A percentile compares a stretch with the other conserved stretches of the same genome.
These are phyloP conservation scores for Elsinoe arachidis DNA, from an alignment of 2,329 filamentous ascomycete species.

Conservation along the genomic window DNA sequence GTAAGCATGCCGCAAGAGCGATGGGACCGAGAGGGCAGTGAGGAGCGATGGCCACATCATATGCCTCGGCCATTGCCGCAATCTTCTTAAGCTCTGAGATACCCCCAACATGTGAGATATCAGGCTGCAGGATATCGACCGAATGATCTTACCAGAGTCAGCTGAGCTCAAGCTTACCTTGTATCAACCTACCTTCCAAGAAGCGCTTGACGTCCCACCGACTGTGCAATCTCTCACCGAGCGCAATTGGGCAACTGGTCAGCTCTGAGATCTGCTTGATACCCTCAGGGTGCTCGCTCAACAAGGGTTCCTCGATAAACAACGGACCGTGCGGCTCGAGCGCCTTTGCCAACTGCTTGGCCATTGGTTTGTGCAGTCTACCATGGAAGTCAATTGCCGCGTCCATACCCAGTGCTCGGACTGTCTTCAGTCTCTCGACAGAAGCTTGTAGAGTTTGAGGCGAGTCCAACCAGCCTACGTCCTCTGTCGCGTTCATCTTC, in stretches of 20 bases:
- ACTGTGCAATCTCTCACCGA: conserved; percentile 63
- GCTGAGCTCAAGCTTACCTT: neutral
- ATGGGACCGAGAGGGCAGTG: conserved; percentile 66
- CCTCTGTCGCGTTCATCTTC: conserved; percentile 75
- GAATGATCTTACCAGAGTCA: conserved; percentile 28
- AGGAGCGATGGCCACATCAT: conserved; percentile 50
- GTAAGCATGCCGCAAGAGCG: conserved; percentile 60
- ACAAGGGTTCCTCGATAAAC: conserved; percentile 68
- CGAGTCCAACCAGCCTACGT: conserved; percentile 67
- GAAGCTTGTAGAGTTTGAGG: conserved; percentile 54
- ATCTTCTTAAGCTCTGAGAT: conserved; percentile 64
- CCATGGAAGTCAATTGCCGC: conserved; percentile 72
- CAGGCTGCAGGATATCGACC: conserved; percentile 65
- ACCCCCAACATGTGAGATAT: conserved; percentile 63
- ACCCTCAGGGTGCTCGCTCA: conserved; percentile 59
- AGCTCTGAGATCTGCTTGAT: conserved; percentile 52
- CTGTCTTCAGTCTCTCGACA: conserved; percentile 58
- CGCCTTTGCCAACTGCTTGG: conserved; percentile 60
- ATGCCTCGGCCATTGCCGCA: conserved; percentile 49
- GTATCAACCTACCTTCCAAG: conserved; percentile 43
- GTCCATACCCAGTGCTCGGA: conserved; percentile 62
- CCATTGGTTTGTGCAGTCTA: conserved; percentile 70
- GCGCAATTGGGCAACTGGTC: conserved; percentile 57
- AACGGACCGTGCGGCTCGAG: conserved; percentile 60
- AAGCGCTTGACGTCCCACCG: conserved; percentile 68